Base-by-base conservation (phyloP, 345 rosid species). In the thale cress (Arabidopsis thaliana) region DNA sequence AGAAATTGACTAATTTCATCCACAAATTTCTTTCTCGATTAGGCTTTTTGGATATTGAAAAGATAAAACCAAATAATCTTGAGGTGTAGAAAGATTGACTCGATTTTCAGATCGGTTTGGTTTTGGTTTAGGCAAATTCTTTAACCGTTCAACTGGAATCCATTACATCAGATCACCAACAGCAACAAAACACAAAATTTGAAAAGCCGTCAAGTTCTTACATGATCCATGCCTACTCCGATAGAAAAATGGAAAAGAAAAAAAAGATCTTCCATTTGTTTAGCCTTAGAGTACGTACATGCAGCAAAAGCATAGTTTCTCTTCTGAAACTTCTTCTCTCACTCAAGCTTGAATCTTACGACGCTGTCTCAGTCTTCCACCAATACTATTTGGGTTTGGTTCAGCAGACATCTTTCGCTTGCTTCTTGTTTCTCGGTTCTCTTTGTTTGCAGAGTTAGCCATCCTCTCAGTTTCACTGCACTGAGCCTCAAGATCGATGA, bases 321-420 rank as follows among this genome's bases (percentile, higher is more conserved):
- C 11, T 49, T 49, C 6, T 32, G 3, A 67, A 34, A 36, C 37
- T 14, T 50, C 23, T 36, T 37, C 7, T 22, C 24, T n/a, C 68
- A 7, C 52, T 69, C 59, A 69, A 56, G 23, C 67, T 60, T 12
- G 42, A 37, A 20, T 37, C 63, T 37, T 72, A 38, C 69, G 85
- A 48, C 84, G 73, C 65, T 48, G 84, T 55, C 88, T 78, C 25
- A 85, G 71, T 82, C 91, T 81, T 78, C 81, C 87, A 59, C 72
- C 83, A 51, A 79, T 83, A 50, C 85, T 79, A 25, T 85, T 77
- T 13, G 75, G 82, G 73, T 34, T 75, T 56, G 77, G 81, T 72
- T 83, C 82, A 8, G 45, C 28, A 36, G 75, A 22, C 34, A 38
- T 7, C 11, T 62, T 74, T 25, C 63, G 59, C 72, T 75, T 79